These are phyloP conservation scores for Sclerotinia borealis DNA, from an alignment of 2,329 filamentous ascomycete genomes.

Conservation along the genomic window DNA sequence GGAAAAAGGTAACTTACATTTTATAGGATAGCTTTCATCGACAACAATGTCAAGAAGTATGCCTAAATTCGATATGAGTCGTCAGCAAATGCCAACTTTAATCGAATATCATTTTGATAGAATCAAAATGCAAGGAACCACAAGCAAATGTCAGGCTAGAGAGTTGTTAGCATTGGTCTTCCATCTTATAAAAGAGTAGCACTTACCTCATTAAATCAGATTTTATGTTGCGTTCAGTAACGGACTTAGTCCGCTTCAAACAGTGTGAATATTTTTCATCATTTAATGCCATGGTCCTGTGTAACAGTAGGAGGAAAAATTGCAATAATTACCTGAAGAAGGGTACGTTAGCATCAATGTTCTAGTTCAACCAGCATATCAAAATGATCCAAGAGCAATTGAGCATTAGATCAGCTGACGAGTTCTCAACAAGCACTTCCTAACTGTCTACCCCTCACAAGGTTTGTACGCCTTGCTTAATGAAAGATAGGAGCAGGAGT, in stretches of 20 bases:
- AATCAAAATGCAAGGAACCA: slow-evolving; percentile 22
- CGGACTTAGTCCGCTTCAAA: slow-evolving; percentile 34
- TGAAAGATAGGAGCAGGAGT: slow-evolving; percentile 32
- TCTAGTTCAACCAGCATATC: slow-evolving; percentile 3
- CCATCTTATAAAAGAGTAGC: background rate
- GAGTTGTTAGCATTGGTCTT: background rate
- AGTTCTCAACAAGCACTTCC: slow-evolving; percentile 40
- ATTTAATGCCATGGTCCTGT: slow-evolving; percentile 31
- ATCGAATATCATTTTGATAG: background rate
- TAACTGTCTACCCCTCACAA: slow-evolving; percentile 32
- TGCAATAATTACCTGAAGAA: slow-evolving; percentile 17
- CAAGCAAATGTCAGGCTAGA: slow-evolving; percentile 31
- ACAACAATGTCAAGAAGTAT: background rate
- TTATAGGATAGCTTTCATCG: slow-evolving; percentile 14
- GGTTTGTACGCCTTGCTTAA: slow-evolving; percentile 37
- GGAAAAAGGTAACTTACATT: background rate
- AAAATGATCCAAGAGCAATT: slow-evolving; percentile 17
- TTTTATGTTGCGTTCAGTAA: slow-evolving; percentile 36
- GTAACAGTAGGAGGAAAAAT: slow-evolving; percentile 7
- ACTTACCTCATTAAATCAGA: slow-evolving; percentile 42
- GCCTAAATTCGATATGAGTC: slow-evolving; percentile 9
- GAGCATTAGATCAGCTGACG: slow-evolving; percentile 37
- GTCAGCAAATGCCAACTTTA: slow-evolving; percentile 20
- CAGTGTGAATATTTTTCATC: slow-evolving; percentile 41
- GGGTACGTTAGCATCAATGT: slow-evolving; percentile 17